Conservation (phyloP, 1,284 basidiomycete genomes). For the Schizophyllum commune region DNA sequence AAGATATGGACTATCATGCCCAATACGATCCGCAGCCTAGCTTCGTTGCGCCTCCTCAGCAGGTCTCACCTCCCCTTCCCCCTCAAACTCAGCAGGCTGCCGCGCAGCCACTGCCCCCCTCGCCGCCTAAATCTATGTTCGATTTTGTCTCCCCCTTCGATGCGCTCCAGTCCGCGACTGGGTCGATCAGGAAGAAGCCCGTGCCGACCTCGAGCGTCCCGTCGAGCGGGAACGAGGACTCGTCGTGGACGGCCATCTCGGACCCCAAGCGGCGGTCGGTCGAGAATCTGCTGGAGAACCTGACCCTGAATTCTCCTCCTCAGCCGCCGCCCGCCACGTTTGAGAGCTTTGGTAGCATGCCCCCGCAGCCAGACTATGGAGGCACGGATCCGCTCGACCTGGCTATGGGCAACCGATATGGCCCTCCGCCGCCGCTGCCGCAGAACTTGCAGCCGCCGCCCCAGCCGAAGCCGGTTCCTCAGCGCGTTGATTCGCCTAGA, state of each 20-base stretch:
- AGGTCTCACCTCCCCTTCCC: conserved; percentile 5
- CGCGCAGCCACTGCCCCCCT: conserved; percentile 33
- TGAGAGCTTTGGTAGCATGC: conserved; percentile 18
- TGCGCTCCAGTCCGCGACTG: conserved; percentile 43
- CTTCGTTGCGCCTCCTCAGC: not conserved
- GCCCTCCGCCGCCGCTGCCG: conserved; percentile 43
- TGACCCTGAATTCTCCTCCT: conserved; percentile 43
- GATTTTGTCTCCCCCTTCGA: conserved; percentile 80
- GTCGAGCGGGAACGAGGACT: conserved; percentile 45
- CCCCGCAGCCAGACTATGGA: conserved; percentile 14
- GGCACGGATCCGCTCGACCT: conserved; percentile 29
- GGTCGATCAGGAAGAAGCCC: conserved; percentile 55
- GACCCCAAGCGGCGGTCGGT: conserved; percentile 74
- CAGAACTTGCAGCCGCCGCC: not conserved
- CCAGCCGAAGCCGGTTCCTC: conserved; percentile 32
- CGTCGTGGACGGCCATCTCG: conserved; percentile 39
- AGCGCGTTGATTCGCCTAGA: not conserved
- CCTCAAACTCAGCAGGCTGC: conserved; percentile 1
- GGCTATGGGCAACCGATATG: conserved; percentile 25
- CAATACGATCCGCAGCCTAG: not conserved
- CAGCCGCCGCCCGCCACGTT: conserved; percentile 20
- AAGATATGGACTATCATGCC: not conserved
- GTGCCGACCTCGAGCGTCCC: conserved; percentile 32
- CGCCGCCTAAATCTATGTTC: conserved; percentile 71
- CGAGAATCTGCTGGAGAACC: conserved; percentile 67